Conservation (phyloP, 169 alveolate genomes). For the Cryptosporidium ubiquitum region DNA sequence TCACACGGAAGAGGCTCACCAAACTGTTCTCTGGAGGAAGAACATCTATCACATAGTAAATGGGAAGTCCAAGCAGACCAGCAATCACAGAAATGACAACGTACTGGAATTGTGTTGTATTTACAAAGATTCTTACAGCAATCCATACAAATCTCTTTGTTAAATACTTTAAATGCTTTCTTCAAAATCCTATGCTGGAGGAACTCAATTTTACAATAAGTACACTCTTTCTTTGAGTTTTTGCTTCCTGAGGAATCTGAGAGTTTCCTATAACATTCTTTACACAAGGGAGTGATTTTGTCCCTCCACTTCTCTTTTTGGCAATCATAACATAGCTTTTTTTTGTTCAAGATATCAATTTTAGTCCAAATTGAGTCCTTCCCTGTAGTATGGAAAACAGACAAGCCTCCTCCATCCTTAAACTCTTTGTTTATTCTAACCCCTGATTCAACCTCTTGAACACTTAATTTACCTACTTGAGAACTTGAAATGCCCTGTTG, state of each 20-base stretch:
- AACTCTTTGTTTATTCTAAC: constrained; percentile 6
- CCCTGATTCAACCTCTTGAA: constrained; percentile 47
- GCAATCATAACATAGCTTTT: constrained; percentile 59
- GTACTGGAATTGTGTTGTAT: constrained; percentile 51
- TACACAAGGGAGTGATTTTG: constrained; percentile 63
- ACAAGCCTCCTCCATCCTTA: background rate
- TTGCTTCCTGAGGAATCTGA: constrained; percentile 9
- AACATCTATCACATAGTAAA: constrained; percentile 66
- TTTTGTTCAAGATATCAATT: constrained; percentile 27
- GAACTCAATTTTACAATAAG: constrained; percentile 57
- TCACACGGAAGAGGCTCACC: constrained; percentile 75
- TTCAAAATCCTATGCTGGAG: constrained; percentile 65
- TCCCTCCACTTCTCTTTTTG: constrained; percentile 68
- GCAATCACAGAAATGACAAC: constrained; percentile 71
- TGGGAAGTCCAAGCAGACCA: constrained; percentile 71
- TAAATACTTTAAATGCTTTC: constrained; percentile 50
- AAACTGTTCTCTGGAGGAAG: constrained; percentile 33
- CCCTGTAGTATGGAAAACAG: constrained; percentile 42
- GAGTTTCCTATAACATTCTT: constrained; percentile 33
- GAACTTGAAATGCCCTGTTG: constrained; percentile 9
- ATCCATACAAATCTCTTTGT: constrained; percentile 61
- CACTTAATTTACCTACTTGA: background rate
- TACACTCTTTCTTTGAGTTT: constrained; percentile 40
- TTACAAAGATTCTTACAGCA: constrained; percentile 63
- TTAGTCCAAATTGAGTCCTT: constrained; percentile 55